Base-by-base conservation (phyloP, 768 basidiomycete species). In the Trametes gibbosa region DNA sequence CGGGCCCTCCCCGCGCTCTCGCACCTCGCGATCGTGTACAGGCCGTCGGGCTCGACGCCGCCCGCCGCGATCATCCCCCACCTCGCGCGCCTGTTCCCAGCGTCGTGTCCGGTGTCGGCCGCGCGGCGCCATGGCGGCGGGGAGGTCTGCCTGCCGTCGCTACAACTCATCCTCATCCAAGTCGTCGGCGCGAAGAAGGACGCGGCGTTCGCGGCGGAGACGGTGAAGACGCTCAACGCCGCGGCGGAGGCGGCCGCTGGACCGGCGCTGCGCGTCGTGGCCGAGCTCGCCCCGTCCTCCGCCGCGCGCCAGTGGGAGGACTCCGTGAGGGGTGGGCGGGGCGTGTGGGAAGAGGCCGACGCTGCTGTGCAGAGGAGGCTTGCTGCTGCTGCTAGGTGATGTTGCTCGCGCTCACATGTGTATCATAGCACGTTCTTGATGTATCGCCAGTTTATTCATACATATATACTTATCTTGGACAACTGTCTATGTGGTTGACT, bases 11-110 rank as follows among this genome's bases (percentile, higher is more conserved):
- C 71, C 10, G 34, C 61, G n/a, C 64, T 74, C 46, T 69, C 72
- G 2, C 73, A 74, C 53, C 68, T 74, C 50, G 73, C 70, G 10
- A 47, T 74, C 58, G 69, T 71, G 14, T 69, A 65, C 56, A 63
- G 64, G 10, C 63, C 63, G 9, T 59, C 66, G 3, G 50, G 61
- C 12, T 39, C 49, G 24, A 59, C 56, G 4, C 51, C 62, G 5
- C 55, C 62, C 12, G 29, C 56, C 17, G 51, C 63, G 13, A 53
- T 67, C 50, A 21, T 67, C 17, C 53, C 63, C 10, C 56, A 64
- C 41, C 57, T 69, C 32, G 29, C 55, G 21, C 56, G 50, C 39
- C 63, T 67, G 37, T 48, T 69, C 17, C 35, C 58, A 2, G 27
- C 58, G 14, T 35, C 13, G 29, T n/a, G 55, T n/a, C n/a, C n/a